Evolutionary conservation across 345 rosid genomes (phyloP), one percentile per base, ranked within the genome.

Genomic region (Firmiana major): DNA sequence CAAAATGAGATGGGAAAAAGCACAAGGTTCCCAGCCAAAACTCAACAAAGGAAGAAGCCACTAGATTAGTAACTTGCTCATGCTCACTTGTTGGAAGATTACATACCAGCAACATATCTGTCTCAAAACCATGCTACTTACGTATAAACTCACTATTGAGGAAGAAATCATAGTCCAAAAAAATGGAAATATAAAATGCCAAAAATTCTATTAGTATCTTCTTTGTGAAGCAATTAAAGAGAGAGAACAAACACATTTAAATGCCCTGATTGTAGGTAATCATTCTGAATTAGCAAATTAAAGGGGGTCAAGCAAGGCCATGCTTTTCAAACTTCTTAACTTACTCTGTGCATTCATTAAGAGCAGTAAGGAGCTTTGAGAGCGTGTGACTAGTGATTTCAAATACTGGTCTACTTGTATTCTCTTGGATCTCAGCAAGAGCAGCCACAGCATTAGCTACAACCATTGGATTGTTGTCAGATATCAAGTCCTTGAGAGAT

Each of bases 381-480:
- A 94, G 99, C 5, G 97, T 97, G 77, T 87, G 89, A 79, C 94
- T 90, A 65, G 93, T 92, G 83, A 94, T 89, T 90, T 97, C 99
- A 87, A 97, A 97, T 76, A 97, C 67, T n/a, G 97, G 96, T 75
- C 88, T 81, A 76, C 81, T 84, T 81, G 96, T 97, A 71, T 85
- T 91, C 87, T 94, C 99, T 85, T 94, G 97, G 81, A 97, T 97
- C 86, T 97, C 99, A 59, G 98, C 97, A 83, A 97, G 97, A 79
- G 99, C 97, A 63, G 99, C 99, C 54, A 97, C 98, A 74, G 98
- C 97, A 89, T 97, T 97, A 62, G 99, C 99, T 72, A 97, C 99
- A 77, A 97, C 99, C 99, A 97, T 97, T 19, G 98, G 99, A 77
- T 97, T 97, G 79, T 97, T 97, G 86, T 97, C 99, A 77, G 99